Evolutionary conservation across 2,329 filamentous ascomycete species (phyloP), one percentile per base, ranked within the genome.

Genomic region (Colletotrichum viniferum): DNA sequence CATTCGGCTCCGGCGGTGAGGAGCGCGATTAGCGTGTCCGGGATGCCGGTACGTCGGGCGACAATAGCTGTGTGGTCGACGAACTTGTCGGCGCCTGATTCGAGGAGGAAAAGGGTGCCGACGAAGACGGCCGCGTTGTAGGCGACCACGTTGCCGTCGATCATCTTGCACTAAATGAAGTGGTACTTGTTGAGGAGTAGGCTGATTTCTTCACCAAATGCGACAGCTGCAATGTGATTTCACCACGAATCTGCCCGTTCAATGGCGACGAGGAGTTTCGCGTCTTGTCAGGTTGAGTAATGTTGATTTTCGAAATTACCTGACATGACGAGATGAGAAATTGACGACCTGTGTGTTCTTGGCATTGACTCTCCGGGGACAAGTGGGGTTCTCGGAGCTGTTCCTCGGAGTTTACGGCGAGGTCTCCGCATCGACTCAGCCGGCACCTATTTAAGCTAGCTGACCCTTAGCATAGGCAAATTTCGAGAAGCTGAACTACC

Each of bases 1-100:
- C 87, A 91, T 82, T 90, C 89, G 56, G 85, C 88, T 21, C 88
- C 89, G 14, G 86, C 88, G 4, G 88, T 90, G 43, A 91, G 81
- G 9, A 91, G 83, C 5, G 85, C 87, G 76, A 91, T 86, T 30
- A 90, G 68, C 4, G 87, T 87, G 34, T 85, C 84, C 2, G 88
- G 85, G 14, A 91, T 81, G 18, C 85, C 82, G 2, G 87, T 80
- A 3, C 85, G 85, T 36, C 80, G 82, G 12, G 87, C 88, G 14
- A 90, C 81, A 38, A 86, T 82, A 8, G 86, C 87, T 7, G 88
- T 88, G 69, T 90, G 86, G 76, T 88, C 85, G 75, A 90, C 83
- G 79, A 90, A 90, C 67, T 86, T 87, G 79, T 90, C 88, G 26
- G 88, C 87, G 10, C 88, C 88, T 75, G 82, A 86, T 76, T 90